Percentiles rank a stretch among this genome's conserved stretches.
These are phyloP conservation scores for Quercus cerris DNA, from an alignment of 306 rosid genomes.

Conservation along the genomic window DNA sequence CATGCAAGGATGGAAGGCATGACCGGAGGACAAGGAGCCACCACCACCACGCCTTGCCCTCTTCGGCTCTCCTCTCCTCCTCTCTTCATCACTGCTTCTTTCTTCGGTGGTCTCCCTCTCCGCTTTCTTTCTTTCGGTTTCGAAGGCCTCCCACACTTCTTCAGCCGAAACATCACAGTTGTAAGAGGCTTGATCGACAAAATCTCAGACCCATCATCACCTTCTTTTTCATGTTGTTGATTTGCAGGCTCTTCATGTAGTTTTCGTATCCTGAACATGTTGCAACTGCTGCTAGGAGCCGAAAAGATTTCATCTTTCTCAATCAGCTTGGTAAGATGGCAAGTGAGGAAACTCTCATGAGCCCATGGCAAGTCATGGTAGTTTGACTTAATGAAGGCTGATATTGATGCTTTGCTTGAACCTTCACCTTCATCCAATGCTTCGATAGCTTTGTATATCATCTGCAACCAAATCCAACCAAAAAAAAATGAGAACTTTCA, in stretches of 20 bases:
- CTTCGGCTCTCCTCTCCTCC: not conserved
- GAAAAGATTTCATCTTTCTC: not conserved
- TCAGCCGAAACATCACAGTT: too few relatives aligned
- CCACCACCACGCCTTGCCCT: not conserved
- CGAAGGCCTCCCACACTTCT: not conserved
- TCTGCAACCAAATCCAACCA: not conserved
- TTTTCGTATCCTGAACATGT: too few relatives aligned
- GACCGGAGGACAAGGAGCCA: too few relatives aligned
- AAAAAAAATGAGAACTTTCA: not conserved
- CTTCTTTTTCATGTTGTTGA: too few relatives aligned
- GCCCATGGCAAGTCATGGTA: not conserved
- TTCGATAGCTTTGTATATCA: constrained; percentile 1
- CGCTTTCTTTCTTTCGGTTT: not conserved
- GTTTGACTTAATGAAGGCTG: not conserved
- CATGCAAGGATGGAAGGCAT: too few relatives aligned
- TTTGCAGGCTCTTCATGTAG: too few relatives aligned
- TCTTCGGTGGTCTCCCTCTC: not conserved
- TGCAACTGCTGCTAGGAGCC: not conserved
- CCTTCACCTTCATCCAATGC: not conserved
- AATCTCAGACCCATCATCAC: too few relatives aligned
- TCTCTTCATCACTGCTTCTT: not conserved
- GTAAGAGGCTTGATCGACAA: too few relatives aligned
- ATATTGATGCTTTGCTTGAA: not conserved
- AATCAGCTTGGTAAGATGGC: not conserved
- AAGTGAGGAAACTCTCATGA: not conserved